A percentile compares a stretch with the other conserved stretches of the same genome.
Conservation (phyloP, 1,284 basidiomycete species). For the Coniophora puteana region DNA sequence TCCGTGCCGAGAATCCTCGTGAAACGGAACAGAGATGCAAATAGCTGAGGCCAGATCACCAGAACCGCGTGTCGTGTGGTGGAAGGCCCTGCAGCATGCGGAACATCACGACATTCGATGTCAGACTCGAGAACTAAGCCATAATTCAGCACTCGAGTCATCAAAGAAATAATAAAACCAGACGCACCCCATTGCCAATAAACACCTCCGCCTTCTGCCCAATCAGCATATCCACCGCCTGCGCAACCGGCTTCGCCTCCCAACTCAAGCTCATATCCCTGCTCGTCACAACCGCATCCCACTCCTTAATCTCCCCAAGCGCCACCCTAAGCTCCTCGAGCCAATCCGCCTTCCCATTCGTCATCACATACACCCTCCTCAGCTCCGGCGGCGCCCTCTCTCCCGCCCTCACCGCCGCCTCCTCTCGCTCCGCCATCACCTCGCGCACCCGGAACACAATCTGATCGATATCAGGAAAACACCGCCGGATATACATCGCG, state of each 20-base stretch:
- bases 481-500: constrained; percentile 36
- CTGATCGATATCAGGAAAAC: constrained; percentile 44
- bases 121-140: constrained; percentile 52
- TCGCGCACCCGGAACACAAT: constrained; percentile 40
- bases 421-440: too few species aligned
- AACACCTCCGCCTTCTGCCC: constrained; percentile 46
- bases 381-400: too few species aligned
- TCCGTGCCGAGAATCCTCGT: too few species aligned
- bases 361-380: constrained; percentile 38
- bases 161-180: constrained; percentile 3
- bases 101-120: constrained; percentile 51
- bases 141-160: constrained; percentile 1
- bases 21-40: too few species aligned
- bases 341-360: constrained; percentile 35
- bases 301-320: constrained; percentile 24
- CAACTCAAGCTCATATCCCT: constrained; percentile 38
- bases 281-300: constrained; percentile 41
- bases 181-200: constrained; percentile 52
- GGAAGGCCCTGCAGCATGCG: constrained; percentile 35
- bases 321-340: constrained; percentile 29
- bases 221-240: constrained; percentile 51
- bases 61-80: constrained; percentile 32
- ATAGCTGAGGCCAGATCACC: constrained; percentile 27
- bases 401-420: constrained; percentile 17
- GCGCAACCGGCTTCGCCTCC: constrained; percentile 44